A percentile compares a stretch with the other conserved stretches of the same genome.
Conservation (phyloP, 2,329 filamentous ascomycete genomes). For the Nannizziopsis barbatae region DNA sequence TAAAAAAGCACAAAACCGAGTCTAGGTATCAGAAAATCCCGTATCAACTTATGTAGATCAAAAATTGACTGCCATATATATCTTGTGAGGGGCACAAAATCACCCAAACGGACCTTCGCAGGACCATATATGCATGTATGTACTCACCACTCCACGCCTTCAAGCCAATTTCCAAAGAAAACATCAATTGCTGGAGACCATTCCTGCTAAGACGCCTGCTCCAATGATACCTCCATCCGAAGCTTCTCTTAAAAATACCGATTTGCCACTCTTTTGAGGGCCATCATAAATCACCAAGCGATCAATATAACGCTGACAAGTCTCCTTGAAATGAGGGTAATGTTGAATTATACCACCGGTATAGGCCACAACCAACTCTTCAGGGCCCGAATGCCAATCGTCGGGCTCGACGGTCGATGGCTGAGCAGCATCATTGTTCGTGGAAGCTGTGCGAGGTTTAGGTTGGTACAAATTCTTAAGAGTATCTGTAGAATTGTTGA, state of each 20-base stretch:
- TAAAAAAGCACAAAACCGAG: no score
- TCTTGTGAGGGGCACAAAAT: no score
- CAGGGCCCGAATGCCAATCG: slow-evolving; percentile 36
- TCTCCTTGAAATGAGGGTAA: slow-evolving; percentile 57
- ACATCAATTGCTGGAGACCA: slow-evolving; percentile 15
- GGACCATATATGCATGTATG: no score
- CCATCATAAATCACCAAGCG: slow-evolving; percentile 30
- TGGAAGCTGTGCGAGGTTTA: not conserved
- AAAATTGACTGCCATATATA: no score
- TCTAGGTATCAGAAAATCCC: no score
- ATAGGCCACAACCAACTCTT: slow-evolving; percentile 63
- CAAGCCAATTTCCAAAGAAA: not conserved
- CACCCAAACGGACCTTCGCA: no score
- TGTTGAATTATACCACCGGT: slow-evolving; percentile 64
- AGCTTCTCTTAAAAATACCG: slow-evolving; percentile 38
- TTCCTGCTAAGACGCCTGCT: slow-evolving; percentile 40
- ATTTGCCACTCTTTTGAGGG: slow-evolving; percentile 32
- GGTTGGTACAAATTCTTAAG: slow-evolving; percentile 14
- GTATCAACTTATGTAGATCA: no score
- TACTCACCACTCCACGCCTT: no score
- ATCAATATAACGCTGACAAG: slow-evolving; percentile 56
- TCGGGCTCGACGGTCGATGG: slow-evolving; percentile 1
- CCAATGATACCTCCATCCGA: slow-evolving; percentile 41
- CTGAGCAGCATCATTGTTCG: not conserved
- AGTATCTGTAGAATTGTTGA: slow-evolving; percentile 19